Evolutionary conservation across 208 protist genomes (phyloP).

Genomic region (Leishmania amazonensis): DNA sequence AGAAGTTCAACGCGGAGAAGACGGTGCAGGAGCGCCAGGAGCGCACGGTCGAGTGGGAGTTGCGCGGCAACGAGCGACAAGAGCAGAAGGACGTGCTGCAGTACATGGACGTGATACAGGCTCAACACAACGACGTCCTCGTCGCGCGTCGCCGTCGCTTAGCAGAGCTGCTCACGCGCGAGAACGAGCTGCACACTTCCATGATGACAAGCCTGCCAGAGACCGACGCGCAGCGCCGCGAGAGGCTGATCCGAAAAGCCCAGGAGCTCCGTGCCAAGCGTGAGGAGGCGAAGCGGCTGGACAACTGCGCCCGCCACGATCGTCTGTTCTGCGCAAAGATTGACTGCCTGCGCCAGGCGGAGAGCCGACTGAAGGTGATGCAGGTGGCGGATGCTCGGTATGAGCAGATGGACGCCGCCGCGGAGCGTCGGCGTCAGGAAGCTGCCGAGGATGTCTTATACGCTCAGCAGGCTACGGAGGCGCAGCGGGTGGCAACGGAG

Average conservation of each 20-base stretch:
- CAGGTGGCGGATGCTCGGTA: slow-evolving; percentile 77
- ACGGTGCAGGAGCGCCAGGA: slow-evolving; percentile 47
- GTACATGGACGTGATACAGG: slow-evolving; percentile 73
- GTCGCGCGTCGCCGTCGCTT: slow-evolving; percentile 74
- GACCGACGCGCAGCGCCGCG: slow-evolving; percentile 84
- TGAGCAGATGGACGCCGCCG: slow-evolving; percentile 60
- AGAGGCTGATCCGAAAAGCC: slow-evolving; percentile 79
- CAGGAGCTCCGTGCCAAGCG: slow-evolving; percentile 67
- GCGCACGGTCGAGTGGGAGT: slow-evolving; percentile 63
- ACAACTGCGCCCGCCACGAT: slow-evolving; percentile 60
- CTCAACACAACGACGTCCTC: slow-evolving; percentile 79
- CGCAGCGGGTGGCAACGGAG: slow-evolving; percentile 60
- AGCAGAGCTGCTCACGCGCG: slow-evolving; percentile 60
- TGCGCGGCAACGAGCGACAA: slow-evolving; percentile 48
- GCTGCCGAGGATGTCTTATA: slow-evolving; percentile 66
- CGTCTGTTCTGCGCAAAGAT: slow-evolving; percentile 82
- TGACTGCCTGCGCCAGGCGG: slow-evolving; percentile 75
- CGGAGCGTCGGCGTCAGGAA: slow-evolving; percentile 45
- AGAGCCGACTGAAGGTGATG: slow-evolving; percentile 88
- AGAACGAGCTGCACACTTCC: slow-evolving; percentile 62
- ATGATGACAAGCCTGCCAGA: slow-evolving; percentile 77
- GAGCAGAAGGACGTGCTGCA: slow-evolving; percentile 55
- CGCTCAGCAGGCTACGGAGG: slow-evolving; percentile 71
- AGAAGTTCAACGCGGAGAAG: slow-evolving; percentile 50
- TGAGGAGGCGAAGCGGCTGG: slow-evolving; percentile 51